Evolutionary conservation across 2,329 filamentous ascomycete genomes (phyloP).

Genomic region (Aspergillus ochraceoroseus): DNA sequence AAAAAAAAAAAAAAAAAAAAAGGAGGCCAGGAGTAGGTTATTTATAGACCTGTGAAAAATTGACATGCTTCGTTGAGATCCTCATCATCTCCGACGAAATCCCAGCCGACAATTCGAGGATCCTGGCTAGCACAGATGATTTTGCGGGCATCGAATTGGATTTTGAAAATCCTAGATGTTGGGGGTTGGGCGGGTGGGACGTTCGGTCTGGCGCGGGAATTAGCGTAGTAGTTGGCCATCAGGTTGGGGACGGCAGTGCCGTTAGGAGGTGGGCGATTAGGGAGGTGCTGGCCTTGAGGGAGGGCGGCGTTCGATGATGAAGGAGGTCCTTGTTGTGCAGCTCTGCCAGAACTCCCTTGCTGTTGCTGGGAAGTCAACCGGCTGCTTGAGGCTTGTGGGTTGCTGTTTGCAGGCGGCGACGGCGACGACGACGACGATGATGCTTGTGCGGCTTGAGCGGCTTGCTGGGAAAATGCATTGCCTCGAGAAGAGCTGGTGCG

Average conservation of each 20-base stretch:
- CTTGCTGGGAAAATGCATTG: constrained; percentile 19
- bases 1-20: too few relatives aligned
- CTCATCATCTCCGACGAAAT: constrained; percentile 83
- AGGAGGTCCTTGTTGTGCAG: constrained; percentile 1
- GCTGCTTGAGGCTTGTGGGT: neutral
- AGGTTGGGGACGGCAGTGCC: neutral
- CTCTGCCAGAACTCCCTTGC: constrained; percentile 1
- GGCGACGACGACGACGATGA: neutral
- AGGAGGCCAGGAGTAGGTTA: too few relatives aligned
- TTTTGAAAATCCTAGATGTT: constrained; percentile 76
- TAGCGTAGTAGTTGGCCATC: neutral
- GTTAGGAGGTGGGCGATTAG: neutral
- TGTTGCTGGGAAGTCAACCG: neutral
- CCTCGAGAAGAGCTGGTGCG: constrained; percentile 5
- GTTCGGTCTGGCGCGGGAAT: neutral
- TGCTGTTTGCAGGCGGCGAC: neutral
- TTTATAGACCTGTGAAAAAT: constrained; percentile 61
- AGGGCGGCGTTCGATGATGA: neutral
- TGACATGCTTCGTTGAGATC: constrained; percentile 71
- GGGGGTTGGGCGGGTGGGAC: constrained; percentile 14
- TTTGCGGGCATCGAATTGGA: constrained; percentile 89
- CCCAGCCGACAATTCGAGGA: constrained; percentile 90
- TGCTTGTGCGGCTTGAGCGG: constrained; percentile 5
- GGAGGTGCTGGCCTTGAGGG: neutral
- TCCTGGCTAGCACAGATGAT: constrained; percentile 95